A percentile compares a stretch with the other conserved stretches of the same genome.
Conservation (phyloP, 768 basidiomycete genomes). For the Leucocoprinus sp. region DNA sequence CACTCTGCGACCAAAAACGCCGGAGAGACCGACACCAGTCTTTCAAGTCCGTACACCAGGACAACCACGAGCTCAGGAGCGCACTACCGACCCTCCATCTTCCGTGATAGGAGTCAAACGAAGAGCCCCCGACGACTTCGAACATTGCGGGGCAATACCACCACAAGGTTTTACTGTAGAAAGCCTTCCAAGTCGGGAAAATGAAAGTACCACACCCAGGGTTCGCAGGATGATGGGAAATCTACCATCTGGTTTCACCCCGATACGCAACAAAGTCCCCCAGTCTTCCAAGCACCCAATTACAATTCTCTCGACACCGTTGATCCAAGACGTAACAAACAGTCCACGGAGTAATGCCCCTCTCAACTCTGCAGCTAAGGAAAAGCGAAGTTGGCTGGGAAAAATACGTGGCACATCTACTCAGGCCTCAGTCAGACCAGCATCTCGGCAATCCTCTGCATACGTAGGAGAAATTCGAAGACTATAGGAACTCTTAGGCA, state of each 20-base stretch:
- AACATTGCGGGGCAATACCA: conserved; percentile 44
- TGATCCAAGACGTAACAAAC: conserved; percentile 57
- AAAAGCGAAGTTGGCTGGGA: conserved; percentile 64
- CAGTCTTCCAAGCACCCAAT: conserved; percentile 43
- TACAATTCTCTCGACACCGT: conserved; percentile 26
- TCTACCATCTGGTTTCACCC: conserved; percentile 65
- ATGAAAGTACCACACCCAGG: conserved; percentile 46
- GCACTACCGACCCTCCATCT: conserved; percentile 23
- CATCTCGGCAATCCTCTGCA: conserved; percentile 7
- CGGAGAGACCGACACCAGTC: conserved; percentile 38
- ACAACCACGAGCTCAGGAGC: conserved; percentile 19
- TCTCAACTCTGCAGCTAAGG: conserved; percentile 31
- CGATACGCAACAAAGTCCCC: conserved; percentile 45
- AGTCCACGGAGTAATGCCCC: conserved; percentile 36
- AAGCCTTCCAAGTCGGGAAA: conserved; percentile 35
- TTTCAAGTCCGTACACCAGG: conserved; percentile 51
- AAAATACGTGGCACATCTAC: conserved; percentile 50
- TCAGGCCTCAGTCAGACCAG: conserved; percentile 18
- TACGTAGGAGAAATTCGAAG: neutral
- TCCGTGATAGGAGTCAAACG: conserved; percentile 60
- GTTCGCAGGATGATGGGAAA: conserved; percentile 50
- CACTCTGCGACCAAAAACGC: conserved; percentile 41
- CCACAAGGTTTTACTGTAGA: conserved; percentile 60
- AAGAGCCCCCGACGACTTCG: conserved; percentile 71
- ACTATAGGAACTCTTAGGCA: neutral